Evolutionary conservation across 768 basidiomycete genomes (phyloP), one percentile per base, ranked within the genome.

Genomic region (Trametes villosa): DNA sequence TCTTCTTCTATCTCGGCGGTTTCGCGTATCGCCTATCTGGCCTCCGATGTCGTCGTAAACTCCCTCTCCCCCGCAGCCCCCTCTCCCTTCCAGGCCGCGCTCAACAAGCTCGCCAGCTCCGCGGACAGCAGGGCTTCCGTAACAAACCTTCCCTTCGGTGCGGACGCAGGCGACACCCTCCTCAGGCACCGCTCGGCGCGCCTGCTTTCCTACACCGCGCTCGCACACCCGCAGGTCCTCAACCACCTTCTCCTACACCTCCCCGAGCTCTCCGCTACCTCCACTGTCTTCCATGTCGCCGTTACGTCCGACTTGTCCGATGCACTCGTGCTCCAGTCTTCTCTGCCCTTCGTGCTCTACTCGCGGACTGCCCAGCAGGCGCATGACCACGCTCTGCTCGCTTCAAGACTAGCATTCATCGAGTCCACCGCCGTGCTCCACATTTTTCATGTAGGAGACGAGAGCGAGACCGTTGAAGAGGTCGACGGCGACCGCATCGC

Each of bases 311-410:
- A 92, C 71, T 82, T 94, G 44, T 85, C 91, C 33, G 86, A 90
- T 64, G 85, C 86, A 40, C 81, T 96, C 41, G 77, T 88, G 13
- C 86, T 96, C 58, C 87, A 88, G 40, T 84, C 89, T n/a, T 81
- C 86, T 20, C 84, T 92, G 6, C 91, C 91, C 29, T 92, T 87
- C 75, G 88, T 94, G 70, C 67, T 98, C 50, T 80, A 96, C 68
- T 96, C 94, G 7, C 81, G 84, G 34, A 85, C 83, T 1, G 72
- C 85, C 3, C 90, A 94, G 71, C 83, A 94, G 69, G 92, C 94
- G 4, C 91, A 96, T 67, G 92, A 96, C 70, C 88, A 98, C 73
- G 91, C 94, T 24, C 77, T 98, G 34, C 82, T 98, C 18, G 93
- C 94, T 15, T 87, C 92, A 51, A 84, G 88, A 42, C 76, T 98